Percentiles rank a stretch among this genome's conserved stretches.
Conservation (phyloP, 805 yeast species). For the Teunomyces stri region DNA sequence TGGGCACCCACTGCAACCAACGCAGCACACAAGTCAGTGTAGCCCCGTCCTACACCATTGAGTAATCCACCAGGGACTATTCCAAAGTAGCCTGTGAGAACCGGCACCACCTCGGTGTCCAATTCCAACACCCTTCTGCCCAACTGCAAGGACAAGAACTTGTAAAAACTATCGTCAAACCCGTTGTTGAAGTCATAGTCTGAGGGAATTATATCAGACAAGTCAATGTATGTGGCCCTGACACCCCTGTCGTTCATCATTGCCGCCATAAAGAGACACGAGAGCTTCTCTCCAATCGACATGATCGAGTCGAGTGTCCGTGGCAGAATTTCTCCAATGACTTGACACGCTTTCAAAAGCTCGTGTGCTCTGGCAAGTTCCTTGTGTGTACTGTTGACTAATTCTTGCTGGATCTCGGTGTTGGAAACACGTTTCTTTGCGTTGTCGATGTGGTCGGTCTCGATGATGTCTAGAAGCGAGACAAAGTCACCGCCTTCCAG, state of each 20-base stretch:
- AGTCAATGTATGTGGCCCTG: constrained; percentile 73
- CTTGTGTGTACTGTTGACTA: constrained; percentile 55
- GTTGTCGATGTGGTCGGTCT: constrained; percentile 74
- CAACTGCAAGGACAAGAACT: constrained; percentile 50
- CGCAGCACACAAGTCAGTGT: constrained; percentile 97
- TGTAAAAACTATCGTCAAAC: constrained; percentile 66
- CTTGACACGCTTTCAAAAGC: constrained; percentile 79
- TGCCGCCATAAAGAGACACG: constrained; percentile 86
- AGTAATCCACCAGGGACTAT: constrained; percentile 92
- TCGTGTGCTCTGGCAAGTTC: constrained; percentile 71
- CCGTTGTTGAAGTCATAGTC: constrained; percentile 56
- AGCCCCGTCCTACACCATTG: constrained; percentile 94
- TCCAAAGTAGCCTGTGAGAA: constrained; percentile 94
- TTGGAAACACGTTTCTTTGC: constrained; percentile 55
- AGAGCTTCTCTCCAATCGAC: constrained; percentile 91
- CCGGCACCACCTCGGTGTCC: constrained; percentile 61
- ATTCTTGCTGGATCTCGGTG: constrained; percentile 44
- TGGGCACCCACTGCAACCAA: constrained; percentile 86
- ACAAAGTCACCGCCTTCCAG: constrained; percentile 58
- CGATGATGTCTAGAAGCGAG: constrained; percentile 60
- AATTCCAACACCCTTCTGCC: constrained; percentile 47
- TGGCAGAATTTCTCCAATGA: constrained; percentile 87
- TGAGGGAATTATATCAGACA: constrained; percentile 68
- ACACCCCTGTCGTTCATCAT: constrained; percentile 81
- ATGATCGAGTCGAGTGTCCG: constrained; percentile 86